Percentiles rank a stretch among this genome's conserved stretches.
Conservation (phyloP, 176 grass and related monocot genomes). For the Miscanthus lutarioriparius region DNA sequence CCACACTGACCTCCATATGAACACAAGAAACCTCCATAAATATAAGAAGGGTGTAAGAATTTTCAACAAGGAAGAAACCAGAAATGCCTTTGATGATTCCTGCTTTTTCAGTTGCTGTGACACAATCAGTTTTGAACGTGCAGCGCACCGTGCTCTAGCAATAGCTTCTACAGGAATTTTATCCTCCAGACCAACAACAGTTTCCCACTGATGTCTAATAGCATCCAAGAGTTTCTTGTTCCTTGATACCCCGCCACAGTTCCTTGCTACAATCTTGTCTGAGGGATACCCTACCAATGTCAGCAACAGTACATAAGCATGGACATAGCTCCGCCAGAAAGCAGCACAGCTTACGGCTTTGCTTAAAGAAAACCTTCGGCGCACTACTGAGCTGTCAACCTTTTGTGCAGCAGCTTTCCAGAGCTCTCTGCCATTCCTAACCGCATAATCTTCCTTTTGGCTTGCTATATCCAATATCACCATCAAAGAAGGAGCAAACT, state of each 20-base stretch:
- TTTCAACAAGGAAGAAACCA: slow-evolving; percentile 44
- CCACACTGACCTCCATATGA: slow-evolving; percentile 44
- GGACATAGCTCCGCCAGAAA: slow-evolving; percentile 62
- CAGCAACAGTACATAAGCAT: slow-evolving; percentile 65
- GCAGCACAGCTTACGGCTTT: slow-evolving; percentile 49
- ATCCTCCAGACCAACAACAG: slow-evolving; percentile 61
- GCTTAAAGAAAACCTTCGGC: slow-evolving; percentile 47
- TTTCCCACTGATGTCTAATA: slow-evolving; percentile 54
- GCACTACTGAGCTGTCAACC: slow-evolving; percentile 23
- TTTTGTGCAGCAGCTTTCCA: slow-evolving; percentile 59
- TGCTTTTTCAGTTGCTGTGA: slow-evolving; percentile 34
- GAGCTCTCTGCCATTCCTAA: slow-evolving; percentile 66
- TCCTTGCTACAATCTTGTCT: slow-evolving; percentile 47
- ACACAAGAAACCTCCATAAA: slow-evolving; percentile 52
- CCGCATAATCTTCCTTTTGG: slow-evolving; percentile 40
- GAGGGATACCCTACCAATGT: slow-evolving; percentile 64
- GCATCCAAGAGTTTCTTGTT: slow-evolving; percentile 45
- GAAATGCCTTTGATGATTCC: slow-evolving; percentile 41
- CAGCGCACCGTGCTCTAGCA: slow-evolving; percentile 62
- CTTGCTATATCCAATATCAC: slow-evolving; percentile 60
- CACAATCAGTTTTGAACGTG: slow-evolving; percentile 47
- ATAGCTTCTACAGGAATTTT: slow-evolving; percentile 71
- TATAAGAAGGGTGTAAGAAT: slow-evolving; percentile 45
- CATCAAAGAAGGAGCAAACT: slow-evolving; percentile 53
- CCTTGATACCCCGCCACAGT: slow-evolving; percentile 40